Evolutionary conservation across 1,284 basidiomycete genomes (phyloP).

Genomic region (Trametes hirsuta): DNA sequence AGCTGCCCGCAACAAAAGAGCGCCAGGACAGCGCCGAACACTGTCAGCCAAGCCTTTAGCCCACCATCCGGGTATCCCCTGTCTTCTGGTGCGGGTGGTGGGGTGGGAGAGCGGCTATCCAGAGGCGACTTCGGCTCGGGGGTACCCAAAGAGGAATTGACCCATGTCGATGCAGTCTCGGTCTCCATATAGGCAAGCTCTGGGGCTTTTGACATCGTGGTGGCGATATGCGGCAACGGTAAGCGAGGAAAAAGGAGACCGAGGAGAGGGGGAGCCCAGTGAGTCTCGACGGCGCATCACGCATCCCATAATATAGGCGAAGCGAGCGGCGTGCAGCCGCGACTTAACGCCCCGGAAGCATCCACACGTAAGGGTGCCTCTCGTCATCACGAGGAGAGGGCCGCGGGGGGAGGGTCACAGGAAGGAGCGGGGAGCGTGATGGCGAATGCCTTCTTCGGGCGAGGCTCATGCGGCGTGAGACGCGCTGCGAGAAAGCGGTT

Average conservation of each 20-base stretch:
- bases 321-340: not conserved
- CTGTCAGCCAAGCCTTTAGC: conserved; percentile 38
- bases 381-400: not conserved
- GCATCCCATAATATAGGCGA: not conserved
- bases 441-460: too few species aligned
- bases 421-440: too few species aligned
- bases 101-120: not conserved
- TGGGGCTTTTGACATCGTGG: not conserved
- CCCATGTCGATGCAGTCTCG: not conserved
- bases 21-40: conserved; percentile 38
- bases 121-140: not conserved
- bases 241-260: too few species aligned
- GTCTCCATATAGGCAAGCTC: not conserved
- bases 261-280: too few species aligned
- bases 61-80: conserved; percentile 30
- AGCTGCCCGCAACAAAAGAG: conserved; percentile 43
- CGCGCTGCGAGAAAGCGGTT: too few species aligned
- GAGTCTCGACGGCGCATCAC: too few species aligned
- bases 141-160: not conserved
- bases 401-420: too few species aligned
- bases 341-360: not conserved
- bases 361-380: not conserved
- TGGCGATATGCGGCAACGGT: too few species aligned
- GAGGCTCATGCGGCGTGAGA: too few species aligned
- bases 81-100: not conserved